phyloP scores from a whole-genome alignment of 2,329 filamentous ascomycete species.

The Fusarium scirpi region DNA sequence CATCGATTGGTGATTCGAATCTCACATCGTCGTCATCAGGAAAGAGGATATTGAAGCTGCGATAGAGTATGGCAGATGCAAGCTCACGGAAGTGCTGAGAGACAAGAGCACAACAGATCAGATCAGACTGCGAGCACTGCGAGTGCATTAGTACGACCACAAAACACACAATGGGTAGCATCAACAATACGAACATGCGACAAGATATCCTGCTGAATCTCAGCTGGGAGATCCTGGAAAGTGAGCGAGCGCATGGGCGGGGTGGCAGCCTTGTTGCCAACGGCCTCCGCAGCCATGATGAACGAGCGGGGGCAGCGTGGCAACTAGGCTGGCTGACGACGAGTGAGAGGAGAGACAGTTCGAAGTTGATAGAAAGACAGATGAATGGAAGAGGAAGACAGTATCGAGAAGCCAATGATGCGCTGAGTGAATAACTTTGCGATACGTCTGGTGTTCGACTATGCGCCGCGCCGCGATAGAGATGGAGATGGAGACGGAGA shows the following conservation, averaged over 20 bases:
- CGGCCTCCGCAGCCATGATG: constrained; percentile 54
- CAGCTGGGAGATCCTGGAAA: constrained; percentile 60
- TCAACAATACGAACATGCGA: constrained; percentile 55
- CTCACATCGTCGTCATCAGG: constrained; percentile 67
- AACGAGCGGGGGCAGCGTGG: constrained; percentile 40
- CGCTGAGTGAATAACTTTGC: constrained; percentile 22
- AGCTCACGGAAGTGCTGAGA: constrained; percentile 69
- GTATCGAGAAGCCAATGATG: constrained; percentile 10
- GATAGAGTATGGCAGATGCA: constrained; percentile 69
- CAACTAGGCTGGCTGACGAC: constrained; percentile 24
- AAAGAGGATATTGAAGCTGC: constrained; percentile 70
- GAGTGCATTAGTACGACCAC: constrained; percentile 11
- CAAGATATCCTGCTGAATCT: constrained; percentile 63
- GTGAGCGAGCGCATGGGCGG: constrained; percentile 40
- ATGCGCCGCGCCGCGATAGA: constrained; percentile 21
- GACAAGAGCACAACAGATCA: constrained; percentile 69
- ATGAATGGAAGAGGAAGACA: neutral
- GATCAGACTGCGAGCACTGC: constrained; percentile 64
- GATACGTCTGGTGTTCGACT: constrained; percentile 28
- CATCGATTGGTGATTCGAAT: constrained; percentile 67
- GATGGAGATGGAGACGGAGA: constrained; percentile 29
- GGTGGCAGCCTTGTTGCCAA: constrained; percentile 47
- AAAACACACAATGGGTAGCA: neutral
- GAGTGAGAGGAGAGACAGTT: constrained; percentile 1
- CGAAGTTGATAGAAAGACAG: neutral